Evolutionary conservation across 1,284 basidiomycete genomes (phyloP).

Genomic region (Melampsora abietis-canadensis): DNA sequence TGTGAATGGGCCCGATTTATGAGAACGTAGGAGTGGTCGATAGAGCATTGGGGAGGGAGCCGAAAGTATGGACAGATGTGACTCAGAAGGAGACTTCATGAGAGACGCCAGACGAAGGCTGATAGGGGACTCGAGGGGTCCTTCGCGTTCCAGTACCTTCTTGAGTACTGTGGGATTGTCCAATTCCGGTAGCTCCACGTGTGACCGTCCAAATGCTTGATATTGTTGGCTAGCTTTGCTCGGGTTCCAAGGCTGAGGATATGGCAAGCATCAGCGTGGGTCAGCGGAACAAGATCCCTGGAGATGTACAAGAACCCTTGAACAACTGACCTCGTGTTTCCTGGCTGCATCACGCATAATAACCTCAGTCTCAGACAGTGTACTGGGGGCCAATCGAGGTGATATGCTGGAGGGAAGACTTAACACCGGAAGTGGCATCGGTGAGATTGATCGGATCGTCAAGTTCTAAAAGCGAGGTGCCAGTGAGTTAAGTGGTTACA

Average conservation of each 20-base stretch:
- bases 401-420: neutral
- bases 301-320: neutral
- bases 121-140: neutral
- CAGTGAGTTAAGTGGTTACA: neutral
- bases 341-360: neutral
- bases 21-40: neutral
- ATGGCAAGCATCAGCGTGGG: neutral
- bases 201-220: neutral
- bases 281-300: neutral
- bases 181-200: neutral
- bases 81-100: neutral
- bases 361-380: neutral
- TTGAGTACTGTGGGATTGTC: neutral
- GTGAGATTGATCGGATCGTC: neutral
- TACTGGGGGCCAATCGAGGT: neutral
- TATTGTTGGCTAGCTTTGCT: neutral
- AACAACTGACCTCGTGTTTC: neutral
- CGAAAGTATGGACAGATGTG: neutral
- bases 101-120: neutral
- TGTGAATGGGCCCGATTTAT: neutral
- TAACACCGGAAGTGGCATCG: neutral
- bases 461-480: neutral
- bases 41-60: neutral
- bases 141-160: neutral
- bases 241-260: neutral